phyloP scores from a whole-genome alignment of 2,329 filamentous ascomycete species.

The Stemphylium lycopersici region DNA sequence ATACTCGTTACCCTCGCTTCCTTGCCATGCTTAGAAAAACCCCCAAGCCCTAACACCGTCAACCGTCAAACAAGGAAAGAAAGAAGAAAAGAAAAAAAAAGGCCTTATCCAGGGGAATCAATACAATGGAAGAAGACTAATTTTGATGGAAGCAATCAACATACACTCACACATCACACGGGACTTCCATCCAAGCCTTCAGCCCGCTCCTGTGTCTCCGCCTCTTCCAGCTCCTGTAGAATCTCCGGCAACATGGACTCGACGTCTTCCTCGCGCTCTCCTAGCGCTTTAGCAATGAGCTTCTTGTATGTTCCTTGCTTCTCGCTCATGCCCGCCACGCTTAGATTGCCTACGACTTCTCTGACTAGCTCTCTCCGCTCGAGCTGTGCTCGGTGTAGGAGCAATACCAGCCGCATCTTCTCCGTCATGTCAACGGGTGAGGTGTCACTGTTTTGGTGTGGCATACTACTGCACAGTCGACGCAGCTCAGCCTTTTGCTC shows the following conservation, averaged over 20 bases:
- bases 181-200: constrained; percentile 46
- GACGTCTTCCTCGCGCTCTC: constrained; percentile 70
- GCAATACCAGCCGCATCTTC: constrained; percentile 63
- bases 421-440: constrained; percentile 54
- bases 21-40: neutral
- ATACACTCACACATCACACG: constrained; percentile 15
- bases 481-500: constrained; percentile 52
- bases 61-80: neutral
- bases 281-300: constrained; percentile 71
- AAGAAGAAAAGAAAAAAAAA: too few species aligned
- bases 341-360: constrained; percentile 72
- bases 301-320: constrained; percentile 75
- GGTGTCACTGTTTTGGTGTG: constrained; percentile 31
- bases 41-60: neutral
- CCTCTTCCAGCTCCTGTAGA: constrained; percentile 56
- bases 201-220: constrained; percentile 49
- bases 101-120: neutral
- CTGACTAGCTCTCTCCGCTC: constrained; percentile 68
- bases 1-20: constrained; percentile 11
- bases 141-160: neutral
- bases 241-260: constrained; percentile 65
- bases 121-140: neutral
- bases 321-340: constrained; percentile 72
- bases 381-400: constrained; percentile 62
- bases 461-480: constrained; percentile 35